Evolutionary conservation across 2,329 filamentous ascomycete species (phyloP), one percentile per base, ranked within the genome.

Genomic region (Hypoxylon sp.): DNA sequence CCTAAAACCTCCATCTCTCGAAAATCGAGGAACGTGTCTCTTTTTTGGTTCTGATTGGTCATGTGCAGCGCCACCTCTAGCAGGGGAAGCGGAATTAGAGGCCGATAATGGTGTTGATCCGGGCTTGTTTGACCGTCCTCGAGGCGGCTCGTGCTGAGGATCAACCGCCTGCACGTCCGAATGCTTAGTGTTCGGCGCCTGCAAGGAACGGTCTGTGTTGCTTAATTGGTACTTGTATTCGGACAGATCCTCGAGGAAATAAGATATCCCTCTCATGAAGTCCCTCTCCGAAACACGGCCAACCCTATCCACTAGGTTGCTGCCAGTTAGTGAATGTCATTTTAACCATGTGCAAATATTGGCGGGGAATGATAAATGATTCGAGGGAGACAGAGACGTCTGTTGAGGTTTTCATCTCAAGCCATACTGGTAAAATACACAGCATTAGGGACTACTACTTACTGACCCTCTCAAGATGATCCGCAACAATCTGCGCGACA

Each of bases 401-500:
- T 46, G 15, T 27, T 27, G 5, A 27, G 5, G 31, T 32, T 32
- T 32, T 32, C 31, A 32, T 11, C 31, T 2, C 31, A 32, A 32
- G 31, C 31, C 31, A 11, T 32, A 8, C 7, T 11, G 6, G 31
- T 32, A 32, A 32, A 32, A 10, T 32, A 11, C 31, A 32, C 11
- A 10, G 27, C 21, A 7, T 10, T 17, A 13, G 17, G 13, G 13
- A 17, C 11, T 32, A 24, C 19, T 61, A 70, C 69, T 72, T 70
- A 72, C 83, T 82, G 48, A 80, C 86, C 80, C 82, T 86, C 77
- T 89, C 88, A 7, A 92, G 76, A 63, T 91, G 89, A 39, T 88
- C 84, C 80, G 89, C 88, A 3, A 89, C 82, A 3, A 87, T 85
- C 17, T 80, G 79, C 0, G 85, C 81, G 77, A 91, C 82, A 44